Evolutionary conservation across 1,284 basidiomycete genomes (phyloP).

Genomic region (Mycocalia duriaeana): DNA sequence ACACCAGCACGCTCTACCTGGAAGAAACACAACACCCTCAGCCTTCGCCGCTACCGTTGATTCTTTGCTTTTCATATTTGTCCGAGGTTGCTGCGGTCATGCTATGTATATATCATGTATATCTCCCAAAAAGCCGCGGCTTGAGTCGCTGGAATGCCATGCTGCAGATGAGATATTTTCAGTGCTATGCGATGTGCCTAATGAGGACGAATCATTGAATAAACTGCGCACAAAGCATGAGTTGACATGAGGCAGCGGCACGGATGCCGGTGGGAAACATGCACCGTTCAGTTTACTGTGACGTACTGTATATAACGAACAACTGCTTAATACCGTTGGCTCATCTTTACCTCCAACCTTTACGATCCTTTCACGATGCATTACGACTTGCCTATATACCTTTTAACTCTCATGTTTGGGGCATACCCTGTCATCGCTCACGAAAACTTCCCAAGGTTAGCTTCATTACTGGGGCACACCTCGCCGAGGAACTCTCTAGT

Average conservation of each 20-base stretch:
- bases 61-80: constrained; percentile 22
- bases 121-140: no score
- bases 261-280: no score
- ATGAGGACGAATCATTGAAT: no score
- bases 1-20: constrained; percentile 87
- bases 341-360: not conserved
- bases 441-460: not conserved
- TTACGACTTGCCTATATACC: not conserved
- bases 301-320: constrained; percentile 8
- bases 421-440: not conserved
- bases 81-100: no score
- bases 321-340: not conserved
- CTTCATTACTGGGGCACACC: not conserved
- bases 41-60: constrained; percentile 96
- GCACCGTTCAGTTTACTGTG: no score
- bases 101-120: no score
- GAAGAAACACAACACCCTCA: constrained; percentile 98
- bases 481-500: not conserved
- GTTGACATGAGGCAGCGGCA: no score
- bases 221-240: no score
- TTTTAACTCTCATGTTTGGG: not conserved
- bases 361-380: not conserved
- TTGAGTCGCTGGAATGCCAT: no score
- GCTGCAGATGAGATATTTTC: no score
- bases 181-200: no score